Conservation (phyloP, 768 basidiomycete species). For the Trametes villosa region DNA sequence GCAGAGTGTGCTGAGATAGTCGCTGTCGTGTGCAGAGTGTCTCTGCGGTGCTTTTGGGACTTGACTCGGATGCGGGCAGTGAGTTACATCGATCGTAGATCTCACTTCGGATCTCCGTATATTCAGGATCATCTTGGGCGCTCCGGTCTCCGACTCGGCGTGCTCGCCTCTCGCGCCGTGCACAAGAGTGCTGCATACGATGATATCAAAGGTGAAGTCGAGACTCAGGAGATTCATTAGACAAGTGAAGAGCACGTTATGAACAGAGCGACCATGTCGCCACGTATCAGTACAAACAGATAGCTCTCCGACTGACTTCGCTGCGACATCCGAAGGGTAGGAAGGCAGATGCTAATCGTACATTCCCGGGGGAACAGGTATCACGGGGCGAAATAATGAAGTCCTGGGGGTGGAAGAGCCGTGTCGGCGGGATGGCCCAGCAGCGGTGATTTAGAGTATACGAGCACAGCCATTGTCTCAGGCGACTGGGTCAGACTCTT, state of each 20-base stretch:
- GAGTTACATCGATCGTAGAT: constrained; percentile 13
- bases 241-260: too few relatives aligned
- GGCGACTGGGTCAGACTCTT: background rate
- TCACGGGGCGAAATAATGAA: too few relatives aligned
- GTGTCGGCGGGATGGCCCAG: too few relatives aligned
- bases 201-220: background rate
- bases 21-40: constrained; percentile 6
- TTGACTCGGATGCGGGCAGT: background rate
- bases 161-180: background rate
- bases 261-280: too few relatives aligned
- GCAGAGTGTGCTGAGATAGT: background rate
- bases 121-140: constrained; percentile 1
- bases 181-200: background rate
- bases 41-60: background rate
- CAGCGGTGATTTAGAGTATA: background rate
- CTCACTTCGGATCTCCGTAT: constrained; percentile 9
- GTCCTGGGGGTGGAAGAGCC: too few relatives aligned
- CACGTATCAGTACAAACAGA: too few relatives aligned
- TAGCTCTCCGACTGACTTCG: too few relatives aligned
- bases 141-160: constrained; percentile 6
- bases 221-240: too few relatives aligned
- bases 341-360: too few relatives aligned
- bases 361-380: too few relatives aligned
- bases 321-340: too few relatives aligned
- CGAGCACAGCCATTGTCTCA: background rate